Evolutionary conservation across 2,329 filamentous ascomycete species (phyloP), one percentile per base, ranked within the genome.

Genomic region (Pyricularia pennisetigena): DNA sequence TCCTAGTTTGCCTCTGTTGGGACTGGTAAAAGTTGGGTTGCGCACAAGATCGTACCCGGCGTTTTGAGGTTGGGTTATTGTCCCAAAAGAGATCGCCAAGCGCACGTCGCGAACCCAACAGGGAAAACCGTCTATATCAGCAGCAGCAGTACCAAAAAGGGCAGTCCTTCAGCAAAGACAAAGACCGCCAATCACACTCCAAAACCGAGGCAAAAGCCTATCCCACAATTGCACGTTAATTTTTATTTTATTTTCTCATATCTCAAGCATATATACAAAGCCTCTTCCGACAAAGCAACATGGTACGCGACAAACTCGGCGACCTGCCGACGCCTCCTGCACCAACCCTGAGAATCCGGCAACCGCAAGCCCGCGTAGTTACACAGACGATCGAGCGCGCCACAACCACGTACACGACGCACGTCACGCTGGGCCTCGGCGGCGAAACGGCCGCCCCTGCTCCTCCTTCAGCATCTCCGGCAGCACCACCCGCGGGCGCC

Each of bases 321-420:
- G 41, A 49, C 41, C 41, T 49, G 41, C 41, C 41, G 41, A 49
- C 41, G 41, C 41, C 41, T 49, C 41, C 41, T 49, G 41, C 41
- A 49, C 41, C 41, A 49, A 49, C 41, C 20, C 41, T 49, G 41
- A 16, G n/a, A 49, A n/a, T 49, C 41, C 41, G 41, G 41, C 41
- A 6, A 16, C 41, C 41, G 41, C 41, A 49, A 6, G 41, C 16
- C 41, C 41, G 41, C 41, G 71, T 79, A 63, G 72, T 80, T 61
- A 79, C 78, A 20, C 79, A 80, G 71, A 79, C 75, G 4, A 73
- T 80, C 32, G 72, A 72, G 16, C 73, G 75, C 8, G 72, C 74
- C 4, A 72, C 72, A 41, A 78, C 78, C 57, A 80, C 78, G n/a
- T 76, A 79, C 68, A 77, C 75, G 12, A 76, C 78, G 4, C 65